Base-by-base conservation (phyloP, 352 stramenopile species). In the Globisporangium barbulae region DNA sequence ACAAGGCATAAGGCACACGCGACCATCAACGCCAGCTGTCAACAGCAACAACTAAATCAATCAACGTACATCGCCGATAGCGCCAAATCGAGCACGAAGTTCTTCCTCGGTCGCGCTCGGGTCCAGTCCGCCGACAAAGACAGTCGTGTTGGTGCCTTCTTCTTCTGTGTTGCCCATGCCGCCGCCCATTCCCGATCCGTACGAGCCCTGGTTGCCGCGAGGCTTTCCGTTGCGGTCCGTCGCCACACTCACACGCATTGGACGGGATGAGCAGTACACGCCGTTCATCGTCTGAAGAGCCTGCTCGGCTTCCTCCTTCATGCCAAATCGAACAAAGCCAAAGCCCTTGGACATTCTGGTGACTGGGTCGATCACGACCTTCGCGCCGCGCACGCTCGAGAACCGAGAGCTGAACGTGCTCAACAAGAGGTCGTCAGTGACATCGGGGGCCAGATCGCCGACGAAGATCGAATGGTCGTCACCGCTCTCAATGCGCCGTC, bases 381-480 rank as follows among this genome's bases (percentile, higher is more conserved):
- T 98, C 61, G 91, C 89, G 15, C 85, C 87, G 61, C 91, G 74
- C 5, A 96, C 88, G 53, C 77, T 94, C 15, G 76, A 63, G 67
- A 96, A 98, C 19, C 87, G 80, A 47, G 75, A 70, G 37, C 67
- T 83, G 59, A 98, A 98, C 25, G 83, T 93, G 45, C 67, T 83
- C 47, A 95, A 63, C n/a, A 98, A 81, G 74, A 93, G 58, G 15
- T 94, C 83, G 56, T 97, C 90, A 3, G 76, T 92, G n/a, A 97
- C 90, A 44, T 97, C 90, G 0, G 88, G 82, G n/a, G 88, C 83
- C 44, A 98, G 69, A 68, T 98, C 91, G 9, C 91, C 91, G 19
- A 98, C 91, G 61, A 97, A 98, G 48, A 98, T 89, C 50, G 91
- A 97, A 64, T 93, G 90, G 59, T 98, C 81, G 54, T 93, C 81